A percentile compares a stretch with the other conserved stretches of the same genome.
phyloP scores from a whole-genome alignment of 1,284 basidiomycete genomes.

The Heterobasidion parviporum region DNA sequence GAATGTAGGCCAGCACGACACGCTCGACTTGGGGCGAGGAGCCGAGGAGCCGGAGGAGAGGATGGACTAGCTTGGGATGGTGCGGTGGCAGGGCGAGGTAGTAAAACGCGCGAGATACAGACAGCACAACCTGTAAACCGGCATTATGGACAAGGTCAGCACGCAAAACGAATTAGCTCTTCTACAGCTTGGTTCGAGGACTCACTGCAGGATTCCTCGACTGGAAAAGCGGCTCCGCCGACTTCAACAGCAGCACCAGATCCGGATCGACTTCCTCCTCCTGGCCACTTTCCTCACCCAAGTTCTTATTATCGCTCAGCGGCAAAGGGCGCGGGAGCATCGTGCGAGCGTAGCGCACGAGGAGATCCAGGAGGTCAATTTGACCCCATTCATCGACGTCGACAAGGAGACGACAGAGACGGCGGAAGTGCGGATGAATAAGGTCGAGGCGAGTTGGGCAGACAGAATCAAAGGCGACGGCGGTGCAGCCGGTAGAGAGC shows the following conservation, averaged over 20 bases:
- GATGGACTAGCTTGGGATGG: slow-evolving; percentile 48
- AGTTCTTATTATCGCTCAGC: slow-evolving; percentile 7
- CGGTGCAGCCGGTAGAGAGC: slow-evolving; percentile 80
- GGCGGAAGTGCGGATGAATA: slow-evolving; percentile 83
- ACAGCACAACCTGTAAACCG: slow-evolving; percentile 58
- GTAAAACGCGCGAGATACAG: slow-evolving; percentile 65
- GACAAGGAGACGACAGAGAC: slow-evolving; percentile 75
- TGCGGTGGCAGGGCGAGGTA: slow-evolving; percentile 60
- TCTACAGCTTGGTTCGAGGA: background rate
- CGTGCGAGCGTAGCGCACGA: slow-evolving; percentile 75
- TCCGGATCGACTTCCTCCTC: slow-evolving; percentile 65
- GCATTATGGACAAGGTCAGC: background rate
- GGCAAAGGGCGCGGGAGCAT: slow-evolving; percentile 72
- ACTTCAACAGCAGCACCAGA: slow-evolving; percentile 68
- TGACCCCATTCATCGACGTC: slow-evolving; percentile 98
- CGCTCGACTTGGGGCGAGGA: slow-evolving; percentile 62
- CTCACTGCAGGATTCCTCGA: slow-evolving; percentile 79
- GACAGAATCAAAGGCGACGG: slow-evolving; percentile 78
- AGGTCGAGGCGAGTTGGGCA: slow-evolving; percentile 83
- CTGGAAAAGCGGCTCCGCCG: slow-evolving; percentile 70
- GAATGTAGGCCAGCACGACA: slow-evolving; percentile 65
- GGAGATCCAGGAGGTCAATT: slow-evolving; percentile 69
- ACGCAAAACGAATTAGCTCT: background rate
- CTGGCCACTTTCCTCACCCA: slow-evolving; percentile 28
- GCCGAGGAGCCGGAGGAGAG: slow-evolving; percentile 63